Evolutionary conservation across 208 protist genomes (phyloP), one percentile per base, ranked within the genome.

Genomic region (Porcisia hertigi): DNA sequence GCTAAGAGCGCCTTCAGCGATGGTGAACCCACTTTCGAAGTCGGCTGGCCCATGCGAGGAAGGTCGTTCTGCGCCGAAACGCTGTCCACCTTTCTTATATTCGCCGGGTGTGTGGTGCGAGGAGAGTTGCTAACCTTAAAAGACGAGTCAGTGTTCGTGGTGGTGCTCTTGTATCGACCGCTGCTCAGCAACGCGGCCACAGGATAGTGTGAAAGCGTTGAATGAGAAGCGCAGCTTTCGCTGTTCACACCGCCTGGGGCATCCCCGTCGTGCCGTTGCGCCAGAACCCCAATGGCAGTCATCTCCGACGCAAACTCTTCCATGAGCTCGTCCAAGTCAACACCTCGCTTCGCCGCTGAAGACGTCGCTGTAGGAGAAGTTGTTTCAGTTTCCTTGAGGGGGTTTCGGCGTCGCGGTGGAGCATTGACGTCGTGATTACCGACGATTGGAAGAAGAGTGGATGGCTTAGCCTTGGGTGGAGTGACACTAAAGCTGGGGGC

Each of bases 231-330:
- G 52, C 39, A 54, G 55, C 36, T 75, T 39, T 49, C 58, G 57
- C 6, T 49, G 25, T 36, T 63, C 41, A 49, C 18, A 14, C 58
- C 57, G 3, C 25, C 30, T 1, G 72, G 57, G 25, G 59, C 43
- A 25, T 25, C 62, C 6, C 75, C 47, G 23, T 65, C 63, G n/a
- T 58, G 71, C 41, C 69, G 75, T 53, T 80, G 63, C 45, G 69
- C 66, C 52, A 75, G 55, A 30, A 91, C 67, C 14, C 88, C 88
- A 12, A 93, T 65, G 39, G 82, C 75, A n/a, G 85, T 75, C 55
- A 96, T 78, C 73, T 96, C 92, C 14, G 76, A 79, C 9, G 89
- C 85, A 71, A 94, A 92, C 64, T 96, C 92, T 49, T 92, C 79
- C 83, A 94, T 84, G 8, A 96, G 81, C 36, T 82, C 71, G 77